Base-by-base conservation (phyloP, 441 rosid species). In the Mallotus repandus region DNA sequence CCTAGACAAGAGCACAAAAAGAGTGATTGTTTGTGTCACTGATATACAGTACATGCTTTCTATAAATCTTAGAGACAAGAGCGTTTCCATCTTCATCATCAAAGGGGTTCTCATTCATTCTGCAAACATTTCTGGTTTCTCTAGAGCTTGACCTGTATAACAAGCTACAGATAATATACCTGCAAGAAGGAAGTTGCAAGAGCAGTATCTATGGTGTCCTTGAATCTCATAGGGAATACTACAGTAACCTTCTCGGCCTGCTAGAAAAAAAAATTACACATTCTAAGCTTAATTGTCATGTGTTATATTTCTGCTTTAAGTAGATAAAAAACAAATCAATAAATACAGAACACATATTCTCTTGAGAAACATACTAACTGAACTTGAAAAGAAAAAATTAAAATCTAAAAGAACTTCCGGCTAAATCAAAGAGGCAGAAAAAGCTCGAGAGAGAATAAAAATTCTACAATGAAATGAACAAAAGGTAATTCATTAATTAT, bases 141-240 rank as follows among this genome's bases (percentile, higher is more conserved):
- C 41, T 18, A 9, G 14, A 11, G 13, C 18, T 56, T 2, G 7
- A 35, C 56, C 4, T 29, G 15, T 32, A 68, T 62, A 52, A 68
- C 12, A 57, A 71, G 18, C 15, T 61, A 4, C 16, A 54, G 48
- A 59, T 59, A 56, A 35, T 62, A 66, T 85, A 93, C 99, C 98
- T 89, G 96, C 70, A 93, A 80, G 81, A 93, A 93, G 63, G 99
- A 93, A 79, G 99, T 87, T 52, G 97, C 98, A 11, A 91, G 85
- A 65, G 91, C 81, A 61, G 76, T 90, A 77, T 96, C 98, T 4
- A 91, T 79, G 55, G 94, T 82, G 81, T 96, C 96, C 59, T 81
- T 91, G 83, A 96, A 96, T 84, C 94, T 89, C 99, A 96, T 93
- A 58, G 98, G 98, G 84, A 83, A 92, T 18, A 91, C 88, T 72